Base-by-base conservation (phyloP, 2,329 filamentous ascomycete genomes). In the Macroventuria anomochaeta region DNA sequence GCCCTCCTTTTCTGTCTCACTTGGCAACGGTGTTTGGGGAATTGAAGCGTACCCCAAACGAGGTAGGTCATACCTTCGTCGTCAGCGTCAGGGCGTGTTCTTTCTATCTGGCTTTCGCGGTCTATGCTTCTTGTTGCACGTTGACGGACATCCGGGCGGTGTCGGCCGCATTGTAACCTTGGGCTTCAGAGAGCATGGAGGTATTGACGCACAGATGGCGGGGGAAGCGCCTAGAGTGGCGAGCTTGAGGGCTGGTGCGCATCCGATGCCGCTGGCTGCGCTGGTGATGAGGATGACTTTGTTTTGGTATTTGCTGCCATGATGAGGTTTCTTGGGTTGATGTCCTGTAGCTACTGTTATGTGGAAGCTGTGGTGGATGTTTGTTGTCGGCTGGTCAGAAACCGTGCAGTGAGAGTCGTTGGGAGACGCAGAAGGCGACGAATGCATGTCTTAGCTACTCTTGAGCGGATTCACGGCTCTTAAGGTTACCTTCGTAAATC, bases 101-200 rank as follows among this genome's bases (percentile, higher is more conserved):
- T 70, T 90, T 88, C 89, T 89, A 96, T 42, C 81, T 81, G 5
- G 88, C 85, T 62, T 89, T 81, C 12, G 82, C 79, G 5, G 90
- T 91, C 72, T 87, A 93, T 6, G 83, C 87, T 75, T 96, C 91
- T 71, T 95, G 90, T 61, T 85, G 76, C 33, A 86, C 85, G 40
- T 76, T 85, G 12, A 88, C 77, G 67, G 96, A 96, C 44, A 84
- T 68, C 12, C 89, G 83, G 0, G 91, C 90, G 1, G 91, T 96
- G 71, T 96, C 91, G 29, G 95, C 76, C 69, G 96, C 91, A 65
- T 86, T 87, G 78, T 93, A 92, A 21, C 90, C 90, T 50, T 85
- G 82, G 21, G 79, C 5, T 59, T 61, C 11, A 58, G 77, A 72
- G 52, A 79, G 79, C 57, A 76, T 77, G 62, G 61, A 51, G 49